Evolutionary conservation across 164 flowering plant genomes (phyloP), one percentile per base, ranked within the genome.

Genomic region (Liquidambar formosana): DNA sequence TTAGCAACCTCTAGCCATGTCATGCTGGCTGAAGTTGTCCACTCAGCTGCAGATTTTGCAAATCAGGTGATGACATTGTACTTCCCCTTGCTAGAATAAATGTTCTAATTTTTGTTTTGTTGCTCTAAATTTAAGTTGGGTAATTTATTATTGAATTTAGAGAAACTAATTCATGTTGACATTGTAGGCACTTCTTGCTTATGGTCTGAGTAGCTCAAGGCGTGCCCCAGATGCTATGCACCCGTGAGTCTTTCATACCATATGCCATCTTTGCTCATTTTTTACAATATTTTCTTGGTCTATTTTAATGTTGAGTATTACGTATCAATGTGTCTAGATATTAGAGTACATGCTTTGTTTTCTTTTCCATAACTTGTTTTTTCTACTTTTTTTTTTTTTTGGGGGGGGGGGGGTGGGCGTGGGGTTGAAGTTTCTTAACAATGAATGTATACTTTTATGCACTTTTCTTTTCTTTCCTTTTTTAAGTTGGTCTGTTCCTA

Each of bases 141-240:
- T 5, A 21, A 27, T 15, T 63, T 33, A 62, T 52, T 70, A 75
- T 54, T 57, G 33, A 43, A 44, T 54, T 72, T 73, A 71, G 65
- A 74, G 75, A 67, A 71, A 52, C 71, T 75, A 74, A 78, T 76
- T 43, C 56, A 58, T 80, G 23, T 73, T 81, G 56, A 64, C 61
- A 56, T 80, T 84, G 79, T 82, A 95, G 99, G 96, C 86, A 14
- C 96, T 95, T 71, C 97, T 95, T 85, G 96, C 98, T 81, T 95
- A 95, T 84, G 99, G 99, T 69, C 68, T 95, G 69, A 90, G 79
- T 78, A 95, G 99, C 78, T 95, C 99, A 67, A 87, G 91, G 73
- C 98, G 99, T 77, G 99, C 90, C 51, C 99, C 98, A 57, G 99
- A 95, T 89, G 98, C 99, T 75, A 65, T 95, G 62, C 99, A 95